Evolutionary conservation across 148 eudicot genomes (phyloP), one percentile per base, ranked within the genome.

Genomic region (Pouteria glomerata): DNA sequence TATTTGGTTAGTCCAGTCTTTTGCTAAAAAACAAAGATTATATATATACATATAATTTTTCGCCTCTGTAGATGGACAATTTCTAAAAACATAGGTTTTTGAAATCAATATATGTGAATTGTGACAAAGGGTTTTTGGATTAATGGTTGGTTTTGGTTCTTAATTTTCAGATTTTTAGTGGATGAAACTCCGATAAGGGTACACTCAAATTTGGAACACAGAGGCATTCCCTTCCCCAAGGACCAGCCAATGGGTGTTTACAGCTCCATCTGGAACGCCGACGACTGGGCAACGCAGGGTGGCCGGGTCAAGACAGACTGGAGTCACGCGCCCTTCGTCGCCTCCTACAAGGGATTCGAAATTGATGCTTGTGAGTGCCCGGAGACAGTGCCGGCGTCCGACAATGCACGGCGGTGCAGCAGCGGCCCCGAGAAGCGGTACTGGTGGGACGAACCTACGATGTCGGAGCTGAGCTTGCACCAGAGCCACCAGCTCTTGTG

Each of bases 221-320:
- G 72, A 48, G 97, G 97, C 2, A 82, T 92, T 11, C 96, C 97
- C 0, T 92, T 58, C 69, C 97, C 97, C 0, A 89, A 86, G 69
- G 88, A 87, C 76, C 97, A 92, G 57, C 59, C 92, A 15, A 92
- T 92, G 97, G 97, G 96, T 6, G 96, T 92, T 19, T 92, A 86
- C 78, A 87, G 95, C 69, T 87, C 96, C 4, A 89, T 92, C 34
- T 91, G 97, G 97, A 87, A 91, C 63, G 97, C 97, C 0, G 97
- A 91, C 62, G 97, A 91, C 71, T 91, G 97, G 97, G 97, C 97
- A 29, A 91, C 97, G 0, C 97, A 89, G 68, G 97, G 97, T 14
- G 97, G 97, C 0, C 72, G 85, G 10, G 87, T 89, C 16, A 91
- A 91, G 81, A 91, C 91, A 0, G 82, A 92, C 44, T 92, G 97